phyloP scores from a whole-genome alignment of 2,329 filamentous ascomycete genomes.

The Sporothrix curviconia region DNA sequence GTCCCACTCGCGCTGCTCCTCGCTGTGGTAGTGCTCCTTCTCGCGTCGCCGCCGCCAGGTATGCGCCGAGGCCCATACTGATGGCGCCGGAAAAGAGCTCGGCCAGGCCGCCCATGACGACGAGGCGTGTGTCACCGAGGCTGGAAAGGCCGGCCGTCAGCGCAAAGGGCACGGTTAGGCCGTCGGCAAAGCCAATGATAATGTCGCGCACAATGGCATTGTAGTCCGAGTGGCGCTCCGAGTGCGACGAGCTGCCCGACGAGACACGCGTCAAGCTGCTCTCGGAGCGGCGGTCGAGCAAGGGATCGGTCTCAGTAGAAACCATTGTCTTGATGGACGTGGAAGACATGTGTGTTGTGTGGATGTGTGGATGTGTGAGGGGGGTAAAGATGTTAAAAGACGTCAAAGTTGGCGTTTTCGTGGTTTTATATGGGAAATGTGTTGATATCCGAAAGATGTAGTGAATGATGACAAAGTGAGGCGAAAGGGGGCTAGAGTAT shows the following conservation, averaged over 20 bases:
- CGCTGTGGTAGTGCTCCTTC: constrained; percentile 42
- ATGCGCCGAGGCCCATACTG: constrained; percentile 70
- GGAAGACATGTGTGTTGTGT: constrained; percentile 2
- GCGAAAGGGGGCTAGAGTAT: too few relatives aligned
- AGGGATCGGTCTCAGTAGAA: constrained; percentile 17
- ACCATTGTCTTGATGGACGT: constrained; percentile 9
- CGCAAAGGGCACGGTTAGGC: constrained; percentile 73
- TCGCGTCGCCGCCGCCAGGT: constrained; percentile 60
- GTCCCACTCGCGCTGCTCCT: constrained; percentile 38
- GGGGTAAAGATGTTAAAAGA: background rate
- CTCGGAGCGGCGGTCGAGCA: constrained; percentile 20
- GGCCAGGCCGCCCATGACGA: constrained; percentile 66
- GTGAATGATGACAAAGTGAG: too few relatives aligned
- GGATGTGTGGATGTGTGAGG: background rate
- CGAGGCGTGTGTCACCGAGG: constrained; percentile 57
- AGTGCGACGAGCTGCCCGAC: constrained; percentile 12
- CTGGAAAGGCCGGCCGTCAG: constrained; percentile 66
- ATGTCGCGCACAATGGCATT: constrained; percentile 51
- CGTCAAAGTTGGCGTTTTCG: background rate
- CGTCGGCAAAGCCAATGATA: constrained; percentile 72
- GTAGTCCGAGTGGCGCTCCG: constrained; percentile 29
- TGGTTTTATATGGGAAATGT: too few relatives aligned
- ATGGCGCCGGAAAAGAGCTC: constrained; percentile 72
- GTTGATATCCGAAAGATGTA: background rate
- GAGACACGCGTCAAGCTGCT: constrained; percentile 17